Evolutionary conservation across 129 eudicot genomes (phyloP).

Genomic region (Cynara cardunculus): DNA sequence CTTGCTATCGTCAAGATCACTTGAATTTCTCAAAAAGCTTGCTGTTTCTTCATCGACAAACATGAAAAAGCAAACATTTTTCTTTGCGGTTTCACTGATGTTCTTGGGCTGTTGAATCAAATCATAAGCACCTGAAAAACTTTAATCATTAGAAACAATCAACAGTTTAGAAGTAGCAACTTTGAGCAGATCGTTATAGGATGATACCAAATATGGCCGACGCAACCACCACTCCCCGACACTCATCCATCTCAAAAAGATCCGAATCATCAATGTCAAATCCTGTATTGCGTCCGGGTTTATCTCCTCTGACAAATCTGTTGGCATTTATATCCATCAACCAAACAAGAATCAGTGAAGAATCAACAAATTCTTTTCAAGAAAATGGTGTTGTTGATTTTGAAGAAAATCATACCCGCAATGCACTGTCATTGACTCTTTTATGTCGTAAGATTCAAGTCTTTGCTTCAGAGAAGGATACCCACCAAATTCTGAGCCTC

Average conservation of each 20-base stretch:
- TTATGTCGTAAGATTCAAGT: conserved; percentile 70
- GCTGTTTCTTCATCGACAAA: conserved; percentile 91
- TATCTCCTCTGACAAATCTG: conserved; percentile 85
- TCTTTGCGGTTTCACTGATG: conserved; percentile 65
- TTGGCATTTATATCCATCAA: conserved; percentile 15
- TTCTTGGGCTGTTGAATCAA: conserved; percentile 79
- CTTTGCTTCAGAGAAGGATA: conserved; percentile 86
- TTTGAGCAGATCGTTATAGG: not conserved
- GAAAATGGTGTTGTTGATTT: not conserved
- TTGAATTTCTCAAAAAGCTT: conserved; percentile 53
- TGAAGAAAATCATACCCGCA: conserved; percentile 69
- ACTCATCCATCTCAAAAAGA: conserved; percentile 81
- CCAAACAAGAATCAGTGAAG: not conserved
- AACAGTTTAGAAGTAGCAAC: not conserved
- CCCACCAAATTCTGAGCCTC: conserved; percentile 98
- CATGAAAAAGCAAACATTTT: conserved; percentile 80
- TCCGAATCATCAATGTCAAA: conserved; percentile 86
- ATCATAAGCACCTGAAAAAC: conserved; percentile 76
- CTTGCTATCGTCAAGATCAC: conserved; percentile 49
- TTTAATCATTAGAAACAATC: conserved; percentile 1
- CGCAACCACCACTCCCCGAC: conserved; percentile 85
- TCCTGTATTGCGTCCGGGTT: conserved; percentile 77
- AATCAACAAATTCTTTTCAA: not conserved
- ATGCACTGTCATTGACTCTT: conserved; percentile 79
- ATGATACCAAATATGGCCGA: conserved; percentile 95